These are phyloP conservation scores for Dryas drummondii DNA, from an alignment of 306 rosid species.

Conservation along the genomic window DNA sequence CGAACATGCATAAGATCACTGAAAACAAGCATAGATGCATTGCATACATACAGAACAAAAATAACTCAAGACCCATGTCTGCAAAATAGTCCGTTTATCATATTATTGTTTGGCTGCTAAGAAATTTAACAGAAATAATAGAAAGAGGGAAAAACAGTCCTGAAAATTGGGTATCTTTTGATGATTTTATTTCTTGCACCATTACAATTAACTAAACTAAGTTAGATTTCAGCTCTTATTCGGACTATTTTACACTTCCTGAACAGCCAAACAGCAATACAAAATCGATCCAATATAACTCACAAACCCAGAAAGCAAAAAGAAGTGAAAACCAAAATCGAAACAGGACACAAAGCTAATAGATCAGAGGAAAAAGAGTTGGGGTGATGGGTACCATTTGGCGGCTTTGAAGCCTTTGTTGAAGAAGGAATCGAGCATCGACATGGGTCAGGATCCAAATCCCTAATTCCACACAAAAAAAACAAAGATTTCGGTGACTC, in stretches of 20 bases:
- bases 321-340: background rate
- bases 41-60: background rate
- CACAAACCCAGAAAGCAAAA: constrained; percentile 14
- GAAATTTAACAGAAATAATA: background rate
- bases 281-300: constrained; percentile 10
- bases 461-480: background rate
- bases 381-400: constrained; percentile 56
- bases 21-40: background rate
- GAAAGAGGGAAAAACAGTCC: no score
- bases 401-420: constrained; percentile 85
- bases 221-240: background rate
- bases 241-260: background rate
- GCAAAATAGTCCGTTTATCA: background rate
- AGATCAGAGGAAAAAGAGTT: background rate
- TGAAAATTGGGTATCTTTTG: background rate
- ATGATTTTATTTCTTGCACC: background rate
- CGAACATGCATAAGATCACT: background rate
- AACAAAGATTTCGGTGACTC: background rate
- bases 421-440: constrained; percentile 90
- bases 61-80: background rate
- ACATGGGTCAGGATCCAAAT: constrained; percentile 39
- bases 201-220: background rate
- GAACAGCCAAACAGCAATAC: background rate
- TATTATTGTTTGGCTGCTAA: background rate
- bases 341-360: background rate